Conservation (phyloP, 2,329 filamentous ascomycete genomes). For the Penicillium freii region DNA sequence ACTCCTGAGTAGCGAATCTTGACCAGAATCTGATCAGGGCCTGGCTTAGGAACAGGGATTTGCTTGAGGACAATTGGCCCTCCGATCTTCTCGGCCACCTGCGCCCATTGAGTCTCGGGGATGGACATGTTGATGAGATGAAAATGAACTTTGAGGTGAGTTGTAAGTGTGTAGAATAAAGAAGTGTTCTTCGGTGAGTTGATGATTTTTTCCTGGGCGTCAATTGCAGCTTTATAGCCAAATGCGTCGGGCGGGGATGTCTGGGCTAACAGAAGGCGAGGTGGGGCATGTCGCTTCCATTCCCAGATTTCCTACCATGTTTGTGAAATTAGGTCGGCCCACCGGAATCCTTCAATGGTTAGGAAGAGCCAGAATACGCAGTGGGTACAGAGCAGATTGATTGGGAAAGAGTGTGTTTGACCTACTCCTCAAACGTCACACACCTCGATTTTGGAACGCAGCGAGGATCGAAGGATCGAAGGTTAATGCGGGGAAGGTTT, state of each 20-base stretch:
- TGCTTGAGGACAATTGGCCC: slow-evolving; percentile 55
- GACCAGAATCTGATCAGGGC: slow-evolving; percentile 83
- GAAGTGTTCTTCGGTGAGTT: not conserved
- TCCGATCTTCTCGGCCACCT: slow-evolving; percentile 80
- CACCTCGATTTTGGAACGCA: not conserved
- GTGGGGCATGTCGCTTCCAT: not conserved
- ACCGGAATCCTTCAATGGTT: not conserved
- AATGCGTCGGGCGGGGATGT: not conserved
- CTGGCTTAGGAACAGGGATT: slow-evolving; percentile 77
- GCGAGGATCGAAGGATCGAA: not conserved
- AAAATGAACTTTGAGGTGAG: not conserved
- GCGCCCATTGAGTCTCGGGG: slow-evolving; percentile 84
- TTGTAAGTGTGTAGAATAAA: not conserved
- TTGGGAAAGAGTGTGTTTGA: not conserved
- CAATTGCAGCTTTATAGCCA: slow-evolving; percentile 7
- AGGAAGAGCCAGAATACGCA: too few species aligned
- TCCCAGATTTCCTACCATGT: not conserved
- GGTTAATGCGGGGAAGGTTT: slow-evolving; percentile 13
- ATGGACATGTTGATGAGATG: slow-evolving; percentile 44
- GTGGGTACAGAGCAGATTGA: not conserved
- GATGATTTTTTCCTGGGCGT: not conserved
- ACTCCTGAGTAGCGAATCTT: slow-evolving; percentile 89
- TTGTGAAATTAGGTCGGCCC: slow-evolving; percentile 2
- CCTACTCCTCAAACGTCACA: not conserved
- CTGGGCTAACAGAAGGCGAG: not conserved